Evolutionary conservation across 164 flowering plant species (phyloP), one percentile per base, ranked within the genome.

Genomic region (Magnolia changhungtana): DNA sequence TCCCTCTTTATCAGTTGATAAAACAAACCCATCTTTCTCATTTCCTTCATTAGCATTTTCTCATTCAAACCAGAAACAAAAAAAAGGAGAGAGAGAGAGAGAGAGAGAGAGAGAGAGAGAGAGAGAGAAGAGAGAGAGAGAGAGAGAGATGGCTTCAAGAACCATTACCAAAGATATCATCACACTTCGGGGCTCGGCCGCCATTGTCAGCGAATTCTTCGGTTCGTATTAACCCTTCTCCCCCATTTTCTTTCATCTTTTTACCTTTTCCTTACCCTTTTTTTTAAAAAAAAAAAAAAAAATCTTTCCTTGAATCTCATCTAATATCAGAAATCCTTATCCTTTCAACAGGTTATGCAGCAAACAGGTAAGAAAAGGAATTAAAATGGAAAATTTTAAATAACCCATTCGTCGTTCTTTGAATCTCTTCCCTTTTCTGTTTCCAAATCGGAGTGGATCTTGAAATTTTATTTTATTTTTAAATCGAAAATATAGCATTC

Each of bases 191-290:
- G 99, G 99, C 3, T 96, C 99, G 0, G 90, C 98, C 5, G 99
- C 99, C 1, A 94, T 96, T 45, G 99, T 96, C 79, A 91, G 99
- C 83, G 99, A 96, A 82, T 96, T 91, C 84, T 96, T 96, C 61
- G 97, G 97, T 95, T 37, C 45, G 45, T 37, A 24, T 50, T n/a
- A 27, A 37, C 37, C 14, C 23, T 63, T 8, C 16, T 63, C 63
- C 66, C 21, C 8, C 7, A 29, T 45, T 50, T 63, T 71, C 63
- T 10, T 50, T 29, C 19, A 61, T 64, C 59, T 74, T 24, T n/a
- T 66, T 65, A 16, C 64, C 71, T 5, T 6, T 29, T 29, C 31
- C 1, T 29, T 78, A 66, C 51, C 27, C 8, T 14, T 72, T 69
- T 69, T 63, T 23, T 1, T 72, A n/a, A n/a, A n/a, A n/a, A n/a